A percentile compares a stretch with the other conserved stretches of the same genome.
Conservation (phyloP, 1,139 yeast species). For the Insectozyma bohioensis region DNA sequence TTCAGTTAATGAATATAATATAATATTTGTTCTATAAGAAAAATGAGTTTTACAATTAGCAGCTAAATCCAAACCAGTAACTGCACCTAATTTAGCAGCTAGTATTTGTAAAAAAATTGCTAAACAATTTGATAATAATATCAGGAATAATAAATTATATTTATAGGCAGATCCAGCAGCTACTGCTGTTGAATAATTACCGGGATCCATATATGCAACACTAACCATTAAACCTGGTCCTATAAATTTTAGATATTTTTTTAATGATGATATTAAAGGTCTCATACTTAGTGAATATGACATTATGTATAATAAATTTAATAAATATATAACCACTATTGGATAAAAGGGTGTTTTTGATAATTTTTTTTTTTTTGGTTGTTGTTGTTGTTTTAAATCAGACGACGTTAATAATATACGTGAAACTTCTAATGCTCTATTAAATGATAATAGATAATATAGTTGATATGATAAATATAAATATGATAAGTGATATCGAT, state of each 20-base stretch:
- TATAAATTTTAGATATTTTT: slow-evolving; percentile 63
- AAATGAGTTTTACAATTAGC: slow-evolving; percentile 80
- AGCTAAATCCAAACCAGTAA: slow-evolving; percentile 88
- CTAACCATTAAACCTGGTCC: slow-evolving; percentile 96
- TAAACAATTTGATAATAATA: slow-evolving; percentile 77
- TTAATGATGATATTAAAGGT: too few species aligned
- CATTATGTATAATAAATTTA: too few species aligned
- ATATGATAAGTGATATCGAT: too few species aligned
- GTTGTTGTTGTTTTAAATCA: too few species aligned
- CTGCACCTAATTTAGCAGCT: slow-evolving; percentile 84
- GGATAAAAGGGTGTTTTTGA: too few species aligned
- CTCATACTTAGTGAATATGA: too few species aligned
- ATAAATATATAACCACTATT: too few species aligned
- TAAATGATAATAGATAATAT: too few species aligned
- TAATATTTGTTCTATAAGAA: slow-evolving; percentile 57
- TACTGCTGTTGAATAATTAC: slow-evolving; percentile 93
- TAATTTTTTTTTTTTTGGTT: too few species aligned
- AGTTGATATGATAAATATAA: too few species aligned
- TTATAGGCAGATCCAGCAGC: slow-evolving; percentile 89
- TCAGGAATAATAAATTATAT: slow-evolving; percentile 77
- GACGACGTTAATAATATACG: too few species aligned
- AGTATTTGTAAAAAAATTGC: slow-evolving; percentile 85
- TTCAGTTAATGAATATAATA: slow-evolving; percentile 75
- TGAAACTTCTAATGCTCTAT: too few species aligned
- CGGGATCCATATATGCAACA: slow-evolving; percentile 97